Base-by-base conservation (phyloP, 23 red algal species). In the Chondrus crispus region DNA sequence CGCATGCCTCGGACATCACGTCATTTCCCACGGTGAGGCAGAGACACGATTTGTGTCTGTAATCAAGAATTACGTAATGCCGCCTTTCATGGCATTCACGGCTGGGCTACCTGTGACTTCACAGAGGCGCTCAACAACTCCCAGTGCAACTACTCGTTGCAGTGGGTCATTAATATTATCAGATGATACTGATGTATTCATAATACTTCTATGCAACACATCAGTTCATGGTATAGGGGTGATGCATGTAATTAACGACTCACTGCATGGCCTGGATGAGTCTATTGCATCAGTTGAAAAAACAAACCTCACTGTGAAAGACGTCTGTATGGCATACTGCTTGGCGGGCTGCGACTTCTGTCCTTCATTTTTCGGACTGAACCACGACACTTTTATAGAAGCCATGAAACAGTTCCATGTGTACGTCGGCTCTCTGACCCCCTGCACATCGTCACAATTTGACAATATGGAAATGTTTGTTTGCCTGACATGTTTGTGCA, bases 121-220 rank as follows among this genome's bases (percentile, higher is more conserved):
- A 20, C 51, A 55, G 51, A 55, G 51, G 13, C 51, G 13, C 51
- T 55, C 51, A 14, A 55, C 51, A 20, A 20, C 13, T 55, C 13
- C 51, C 20, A 14, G 51, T 55, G 51, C 13, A 20, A 55, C 51
- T 20, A 20, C 51, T 55, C 51, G 13, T 14, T 13, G 20, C 13
- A 13, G 53, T 40, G 37, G 44, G 2, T 78, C 12, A 2, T 2
- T 78, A 4, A n/a, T 47, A 3, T 26, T 78, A 16, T 49, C 41
- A 7, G 72, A 78, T 78, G 72, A 78, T 48, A 78, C 72, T 3
- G 72, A 78, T n/a, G 5, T 78, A 22, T 78, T 48, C 41, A 46
- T 78, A 2, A 78, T 78, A 12, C 72, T 48, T 12, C 9, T 74
- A 46, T n/a, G 43, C 11, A 46, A 37, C n/a, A 40, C 13, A 39